phyloP scores from a whole-genome alignment of 148 eudicot species.

The Beta vulgaris region DNA sequence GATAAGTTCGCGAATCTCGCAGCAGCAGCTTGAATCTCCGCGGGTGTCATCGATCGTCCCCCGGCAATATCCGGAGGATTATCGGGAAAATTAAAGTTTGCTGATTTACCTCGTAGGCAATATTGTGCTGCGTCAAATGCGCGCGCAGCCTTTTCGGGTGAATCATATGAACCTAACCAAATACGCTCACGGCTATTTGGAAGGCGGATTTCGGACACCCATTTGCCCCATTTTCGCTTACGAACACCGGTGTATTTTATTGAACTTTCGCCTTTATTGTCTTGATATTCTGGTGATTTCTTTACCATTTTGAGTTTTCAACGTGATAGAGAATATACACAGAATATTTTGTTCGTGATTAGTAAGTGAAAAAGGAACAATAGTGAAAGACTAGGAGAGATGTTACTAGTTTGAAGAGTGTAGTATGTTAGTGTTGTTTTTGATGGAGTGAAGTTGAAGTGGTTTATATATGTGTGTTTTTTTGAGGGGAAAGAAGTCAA shows the following conservation, averaged over 20 bases:
- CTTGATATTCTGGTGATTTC: not conserved
- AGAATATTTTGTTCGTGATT: no score
- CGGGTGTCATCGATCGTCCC: slow-evolving; percentile 44
- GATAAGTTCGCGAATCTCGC: slow-evolving; percentile 46
- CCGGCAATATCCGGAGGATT: slow-evolving; percentile 50
- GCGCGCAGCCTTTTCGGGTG: slow-evolving; percentile 72
- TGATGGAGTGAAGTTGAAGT: not conserved
- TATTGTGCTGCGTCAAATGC: slow-evolving; percentile 89
- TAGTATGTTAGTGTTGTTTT: no score
- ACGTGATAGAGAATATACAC: no score
- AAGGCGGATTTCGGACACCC: slow-evolving; percentile 77
- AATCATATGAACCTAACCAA: slow-evolving; percentile 75
- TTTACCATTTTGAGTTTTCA: not conserved
- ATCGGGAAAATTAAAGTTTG: slow-evolving; percentile 79
- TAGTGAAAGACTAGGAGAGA: not conserved
- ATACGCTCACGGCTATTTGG: slow-evolving; percentile 84
- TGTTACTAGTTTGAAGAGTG: not conserved
- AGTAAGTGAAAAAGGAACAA: no score
- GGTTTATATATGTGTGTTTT: slow-evolving; percentile 8
- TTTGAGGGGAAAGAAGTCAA: slow-evolving; percentile 11
- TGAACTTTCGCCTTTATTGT: not conserved
- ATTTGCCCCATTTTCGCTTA: slow-evolving; percentile 91
- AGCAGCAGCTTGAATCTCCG: slow-evolving; percentile 59
- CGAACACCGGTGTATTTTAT: slow-evolving; percentile 71
- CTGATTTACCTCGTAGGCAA: slow-evolving; percentile 70